Conservation (phyloP, 805 yeast genomes). For the Nakazawaea sp. region DNA sequence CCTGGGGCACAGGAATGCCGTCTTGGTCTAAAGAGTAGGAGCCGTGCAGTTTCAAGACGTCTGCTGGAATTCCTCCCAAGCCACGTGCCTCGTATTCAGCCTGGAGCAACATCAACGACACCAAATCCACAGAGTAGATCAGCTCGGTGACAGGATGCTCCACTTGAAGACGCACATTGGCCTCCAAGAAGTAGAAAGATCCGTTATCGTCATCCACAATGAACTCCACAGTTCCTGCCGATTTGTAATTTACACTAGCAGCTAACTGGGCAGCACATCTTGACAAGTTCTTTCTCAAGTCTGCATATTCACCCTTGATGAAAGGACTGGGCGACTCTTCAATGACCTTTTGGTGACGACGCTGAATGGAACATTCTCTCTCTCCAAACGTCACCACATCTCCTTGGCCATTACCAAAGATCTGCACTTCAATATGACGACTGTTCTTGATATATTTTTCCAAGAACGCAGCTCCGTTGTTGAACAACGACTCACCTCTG, state of each 20-base stretch:
- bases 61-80: slow-evolving; percentile 15
- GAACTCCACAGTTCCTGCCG: slow-evolving; percentile 25
- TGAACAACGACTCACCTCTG: slow-evolving; percentile 19
- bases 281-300: slow-evolving; percentile 15
- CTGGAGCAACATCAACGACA: slow-evolving; percentile 20
- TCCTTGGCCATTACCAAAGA: slow-evolving; percentile 22
- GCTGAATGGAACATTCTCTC: slow-evolving; percentile 24
- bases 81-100: slow-evolving; percentile 19
- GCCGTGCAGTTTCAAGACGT: slow-evolving; percentile 10
- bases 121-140: slow-evolving; percentile 19
- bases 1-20: slow-evolving; percentile 17
- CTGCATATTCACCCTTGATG: slow-evolving; percentile 10
- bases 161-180: slow-evolving; percentile 23
- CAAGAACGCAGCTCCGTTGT: slow-evolving; percentile 18
- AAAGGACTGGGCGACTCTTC: slow-evolving; percentile 24
- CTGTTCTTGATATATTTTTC: slow-evolving; percentile 21
- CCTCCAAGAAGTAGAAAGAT: slow-evolving; percentile 20
- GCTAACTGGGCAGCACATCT: slow-evolving; percentile 18
- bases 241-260: slow-evolving; percentile 17
- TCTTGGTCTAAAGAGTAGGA: slow-evolving; percentile 5
- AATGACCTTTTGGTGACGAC: slow-evolving; percentile 24
- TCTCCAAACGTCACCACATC: slow-evolving; percentile 21
- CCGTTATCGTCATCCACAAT: slow-evolving; percentile 21
- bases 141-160: slow-evolving; percentile 24
- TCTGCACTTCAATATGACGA: slow-evolving; percentile 22